Evolutionary conservation across 2,329 filamentous ascomycete genomes (phyloP).

Genomic region (Sclerotinia borealis): DNA sequence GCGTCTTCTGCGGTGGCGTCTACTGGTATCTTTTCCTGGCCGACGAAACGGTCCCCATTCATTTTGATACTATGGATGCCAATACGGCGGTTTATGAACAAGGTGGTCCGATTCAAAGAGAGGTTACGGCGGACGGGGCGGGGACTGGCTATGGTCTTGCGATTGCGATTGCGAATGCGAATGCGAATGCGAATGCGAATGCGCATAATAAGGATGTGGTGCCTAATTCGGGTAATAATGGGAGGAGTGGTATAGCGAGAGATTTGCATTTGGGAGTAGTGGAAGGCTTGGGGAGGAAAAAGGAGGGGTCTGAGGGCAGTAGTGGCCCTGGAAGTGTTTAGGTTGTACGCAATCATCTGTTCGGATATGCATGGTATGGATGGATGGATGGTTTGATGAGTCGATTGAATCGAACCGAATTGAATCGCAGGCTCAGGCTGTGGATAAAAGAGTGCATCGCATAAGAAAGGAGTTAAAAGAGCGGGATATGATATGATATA

Average conservation of each 20-base stretch:
- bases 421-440: too few relatives aligned
- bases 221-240: conserved; percentile 19
- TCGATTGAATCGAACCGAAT: too few relatives aligned
- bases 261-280: conserved; percentile 18
- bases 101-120: conserved; percentile 17
- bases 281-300: conserved; percentile 15
- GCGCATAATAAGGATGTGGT: background rate
- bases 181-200: background rate
- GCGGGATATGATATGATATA: background rate
- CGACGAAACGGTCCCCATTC: conserved; percentile 22
- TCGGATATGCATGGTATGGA: background rate
- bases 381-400: too few relatives aligned
- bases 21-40: conserved; percentile 44
- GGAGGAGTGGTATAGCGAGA: conserved; percentile 18
- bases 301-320: background rate
- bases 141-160: conserved; percentile 16
- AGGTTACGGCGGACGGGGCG: conserved; percentile 16
- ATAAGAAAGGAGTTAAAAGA: background rate
- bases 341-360: background rate
- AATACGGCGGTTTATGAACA: conserved; percentile 21
- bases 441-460: background rate
- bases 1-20: conserved; percentile 44
- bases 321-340: conserved; percentile 9
- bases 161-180: background rate
- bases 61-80: conserved; percentile 23